These are phyloP conservation scores for Phytophthora megakarya DNA, from an alignment of 352 stramenopile species.

Conservation along the genomic window DNA sequence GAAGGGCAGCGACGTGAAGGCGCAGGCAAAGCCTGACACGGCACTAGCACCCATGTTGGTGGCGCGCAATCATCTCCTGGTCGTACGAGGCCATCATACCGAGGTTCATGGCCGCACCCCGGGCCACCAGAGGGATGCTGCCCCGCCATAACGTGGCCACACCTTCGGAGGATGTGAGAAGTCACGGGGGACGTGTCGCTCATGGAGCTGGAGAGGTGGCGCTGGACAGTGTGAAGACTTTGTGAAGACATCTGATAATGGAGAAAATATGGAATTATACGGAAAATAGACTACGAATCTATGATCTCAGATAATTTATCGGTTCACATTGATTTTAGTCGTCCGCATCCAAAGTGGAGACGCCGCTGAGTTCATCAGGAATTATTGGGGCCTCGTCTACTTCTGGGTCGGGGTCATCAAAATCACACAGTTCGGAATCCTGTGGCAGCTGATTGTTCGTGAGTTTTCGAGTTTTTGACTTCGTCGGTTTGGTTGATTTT, in stretches of 20 bases:
- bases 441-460: slow-evolving; percentile 9
- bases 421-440: slow-evolving; percentile 44
- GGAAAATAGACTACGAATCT: no score
- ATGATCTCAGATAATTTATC: no score
- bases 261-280: neutral
- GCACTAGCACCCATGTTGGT: slow-evolving; percentile 94
- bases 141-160: slow-evolving; percentile 91
- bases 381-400: slow-evolving; percentile 55
- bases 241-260: slow-evolving; percentile 7
- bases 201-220: slow-evolving; percentile 39
- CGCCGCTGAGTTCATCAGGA: slow-evolving; percentile 46
- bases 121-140: slow-evolving; percentile 92
- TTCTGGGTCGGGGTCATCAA: slow-evolving; percentile 68
- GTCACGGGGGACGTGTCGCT: slow-evolving; percentile 75
- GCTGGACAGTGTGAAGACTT: slow-evolving; percentile 18
- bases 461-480: neutral
- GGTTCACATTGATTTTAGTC: neutral
- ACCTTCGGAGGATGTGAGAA: slow-evolving; percentile 90
- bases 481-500: neutral
- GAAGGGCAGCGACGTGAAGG: slow-evolving; percentile 98
- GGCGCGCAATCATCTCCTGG: slow-evolving; percentile 89
- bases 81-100: slow-evolving; percentile 99
- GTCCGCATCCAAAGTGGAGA: slow-evolving; percentile 31
- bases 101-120: slow-evolving; percentile 99
- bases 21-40: slow-evolving; percentile 97